Conservation (phyloP, 2,329 filamentous ascomycete genomes). For the Cladosporium sp. region DNA sequence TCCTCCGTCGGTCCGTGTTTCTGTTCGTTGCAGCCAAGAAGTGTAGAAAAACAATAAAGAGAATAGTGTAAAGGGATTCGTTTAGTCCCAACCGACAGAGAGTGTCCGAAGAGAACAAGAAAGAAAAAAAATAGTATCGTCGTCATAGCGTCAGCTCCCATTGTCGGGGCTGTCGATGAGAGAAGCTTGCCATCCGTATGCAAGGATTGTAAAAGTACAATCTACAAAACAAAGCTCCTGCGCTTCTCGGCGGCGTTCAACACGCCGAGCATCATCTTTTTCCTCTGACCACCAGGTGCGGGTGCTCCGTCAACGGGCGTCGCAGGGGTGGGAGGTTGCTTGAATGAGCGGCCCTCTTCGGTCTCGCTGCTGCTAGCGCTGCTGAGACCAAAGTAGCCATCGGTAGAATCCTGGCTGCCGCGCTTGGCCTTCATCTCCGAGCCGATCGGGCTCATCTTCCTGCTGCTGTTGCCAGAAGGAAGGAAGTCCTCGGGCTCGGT, state of each 20-base stretch:
- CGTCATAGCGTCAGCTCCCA: slow-evolving; percentile 2
- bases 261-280: slow-evolving; percentile 81
- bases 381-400: slow-evolving; percentile 52
- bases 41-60: slow-evolving; percentile 1
- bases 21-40: slow-evolving; percentile 7
- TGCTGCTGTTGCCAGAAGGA: slow-evolving; percentile 39
- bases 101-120: slow-evolving; percentile 5
- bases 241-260: slow-evolving; percentile 87
- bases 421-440: slow-evolving; percentile 41
- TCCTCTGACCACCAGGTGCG: slow-evolving; percentile 77
- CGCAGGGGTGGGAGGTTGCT: slow-evolving; percentile 39
- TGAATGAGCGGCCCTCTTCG: slow-evolving; percentile 35
- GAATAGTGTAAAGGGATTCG: slow-evolving; percentile 7
- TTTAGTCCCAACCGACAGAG: slow-evolving; percentile 4
- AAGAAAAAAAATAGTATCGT: slow-evolving; percentile 2
- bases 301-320: slow-evolving; percentile 82
- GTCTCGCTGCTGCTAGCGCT: slow-evolving; percentile 72
- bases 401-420: slow-evolving; percentile 35
- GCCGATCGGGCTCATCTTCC: slow-evolving; percentile 42
- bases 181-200: neutral
- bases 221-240: slow-evolving; percentile 65
- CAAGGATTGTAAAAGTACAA: neutral
- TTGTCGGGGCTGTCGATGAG: neutral
- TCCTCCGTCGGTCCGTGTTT: neutral
- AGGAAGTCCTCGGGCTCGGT: slow-evolving; percentile 63